Percentiles rank a stretch among this genome's conserved stretches.
phyloP scores from a whole-genome alignment of 805 yeast species.

The Yamadazyma paraphyllophila region DNA sequence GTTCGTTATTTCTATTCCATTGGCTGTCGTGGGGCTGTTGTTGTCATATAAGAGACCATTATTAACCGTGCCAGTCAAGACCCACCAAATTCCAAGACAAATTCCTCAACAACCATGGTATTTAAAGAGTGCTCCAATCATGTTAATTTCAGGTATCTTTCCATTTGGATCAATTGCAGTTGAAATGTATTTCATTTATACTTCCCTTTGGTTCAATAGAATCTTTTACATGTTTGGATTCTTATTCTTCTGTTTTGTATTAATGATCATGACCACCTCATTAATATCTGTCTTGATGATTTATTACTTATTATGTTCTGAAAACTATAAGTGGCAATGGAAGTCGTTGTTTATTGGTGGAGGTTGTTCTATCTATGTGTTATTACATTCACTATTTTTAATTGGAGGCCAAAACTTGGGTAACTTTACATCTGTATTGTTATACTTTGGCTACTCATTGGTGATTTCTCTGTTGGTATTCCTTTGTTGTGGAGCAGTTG shows the following conservation, averaged over 20 bases:
- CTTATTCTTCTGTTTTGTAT: slow-evolving; percentile 79
- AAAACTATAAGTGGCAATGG: slow-evolving; percentile 98
- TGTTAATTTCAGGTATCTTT: slow-evolving; percentile 81
- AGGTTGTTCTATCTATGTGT: slow-evolving; percentile 82
- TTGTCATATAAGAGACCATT: slow-evolving; percentile 64
- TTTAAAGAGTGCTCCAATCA: slow-evolving; percentile 61
- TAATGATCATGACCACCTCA: slow-evolving; percentile 78
- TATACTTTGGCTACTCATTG: slow-evolving; percentile 80
- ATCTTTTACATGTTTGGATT: slow-evolving; percentile 98
- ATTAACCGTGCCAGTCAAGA: slow-evolving; percentile 73
- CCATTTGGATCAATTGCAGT: slow-evolving; percentile 95
- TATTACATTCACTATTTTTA: slow-evolving; percentile 76
- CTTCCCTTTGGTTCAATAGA: slow-evolving; percentile 90
- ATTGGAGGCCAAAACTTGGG: slow-evolving; percentile 62
- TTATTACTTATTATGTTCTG: slow-evolving; percentile 82
- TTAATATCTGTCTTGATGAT: slow-evolving; percentile 77
- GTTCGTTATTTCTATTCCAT: slow-evolving; percentile 82
- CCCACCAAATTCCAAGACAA: slow-evolving; percentile 95
- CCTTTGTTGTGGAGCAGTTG: slow-evolving; percentile 83
- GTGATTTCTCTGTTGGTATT: slow-evolving; percentile 71
- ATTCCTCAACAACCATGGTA: slow-evolving; percentile 90
- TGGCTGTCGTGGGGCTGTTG: slow-evolving; percentile 80
- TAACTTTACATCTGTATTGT: slow-evolving; percentile 70
- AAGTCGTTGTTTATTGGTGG: slow-evolving; percentile 83
- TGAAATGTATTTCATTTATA: slow-evolving; percentile 88